phyloP scores from a whole-genome alignment of 768 basidiomycete species.

The Gyrodon lividus region DNA sequence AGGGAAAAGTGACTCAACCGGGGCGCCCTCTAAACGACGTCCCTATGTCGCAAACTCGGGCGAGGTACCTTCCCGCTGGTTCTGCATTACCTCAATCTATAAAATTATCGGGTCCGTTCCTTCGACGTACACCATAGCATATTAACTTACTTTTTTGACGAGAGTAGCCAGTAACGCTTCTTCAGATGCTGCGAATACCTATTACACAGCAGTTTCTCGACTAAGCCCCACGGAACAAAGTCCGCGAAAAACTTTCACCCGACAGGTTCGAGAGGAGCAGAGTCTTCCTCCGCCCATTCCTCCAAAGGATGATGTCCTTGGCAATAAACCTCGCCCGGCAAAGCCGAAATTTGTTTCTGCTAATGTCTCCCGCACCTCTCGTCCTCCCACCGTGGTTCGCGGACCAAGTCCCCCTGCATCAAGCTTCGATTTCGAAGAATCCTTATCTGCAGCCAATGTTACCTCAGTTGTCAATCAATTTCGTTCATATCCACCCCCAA shows the following conservation, averaged over 20 bases:
- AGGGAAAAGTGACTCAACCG: background rate
- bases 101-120: conserved; percentile 16
- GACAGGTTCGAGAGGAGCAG: conserved; percentile 3
- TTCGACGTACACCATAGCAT: background rate
- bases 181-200: conserved; percentile 1
- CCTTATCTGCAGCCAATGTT: conserved; percentile 28
- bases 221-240: conserved; percentile 11
- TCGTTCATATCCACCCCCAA: conserved; percentile 30
- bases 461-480: conserved; percentile 32
- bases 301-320: conserved; percentile 15
- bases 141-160: conserved; percentile 3
- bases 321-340: conserved; percentile 13
- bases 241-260: conserved; percentile 9
- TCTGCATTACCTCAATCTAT: background rate
- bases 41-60: background rate
- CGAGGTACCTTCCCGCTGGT: background rate
- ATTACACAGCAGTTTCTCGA: background rate
- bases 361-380: background rate
- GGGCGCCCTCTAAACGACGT: background rate
- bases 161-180: conserved; percentile 6
- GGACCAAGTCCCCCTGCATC: conserved; percentile 12
- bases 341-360: conserved; percentile 1
- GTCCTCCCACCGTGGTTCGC: conserved; percentile 24
- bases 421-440: conserved; percentile 30
- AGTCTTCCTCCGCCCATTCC: background rate